Conservation (phyloP, 192 early-diverging fungal genomes). For the Linnemannia hyalina region DNA sequence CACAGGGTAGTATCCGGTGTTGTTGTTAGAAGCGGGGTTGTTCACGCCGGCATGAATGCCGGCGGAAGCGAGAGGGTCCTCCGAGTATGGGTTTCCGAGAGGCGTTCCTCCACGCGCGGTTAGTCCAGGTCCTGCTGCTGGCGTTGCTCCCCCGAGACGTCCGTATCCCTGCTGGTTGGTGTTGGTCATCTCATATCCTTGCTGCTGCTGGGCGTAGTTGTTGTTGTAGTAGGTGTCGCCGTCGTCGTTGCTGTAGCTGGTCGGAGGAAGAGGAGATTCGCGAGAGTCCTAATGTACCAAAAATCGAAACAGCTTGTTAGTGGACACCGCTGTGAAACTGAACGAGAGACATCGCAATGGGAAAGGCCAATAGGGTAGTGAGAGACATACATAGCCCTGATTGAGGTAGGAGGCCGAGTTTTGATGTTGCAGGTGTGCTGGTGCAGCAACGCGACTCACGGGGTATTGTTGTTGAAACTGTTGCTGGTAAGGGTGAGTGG, state of each 20-base stretch:
- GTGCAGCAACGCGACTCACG: background rate
- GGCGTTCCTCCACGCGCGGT: background rate
- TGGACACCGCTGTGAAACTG: background rate
- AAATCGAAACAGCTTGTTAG: background rate
- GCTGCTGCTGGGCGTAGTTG: constrained; percentile 26
- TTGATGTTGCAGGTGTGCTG: background rate
- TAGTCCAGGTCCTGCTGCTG: background rate
- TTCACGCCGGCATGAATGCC: background rate
- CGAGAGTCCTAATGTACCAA: background rate
- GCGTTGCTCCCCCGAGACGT: background rate
- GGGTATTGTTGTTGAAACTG: constrained; percentile 4
- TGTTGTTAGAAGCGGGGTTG: background rate
- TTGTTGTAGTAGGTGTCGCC: constrained; percentile 35
- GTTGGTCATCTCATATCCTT: constrained; percentile 20
- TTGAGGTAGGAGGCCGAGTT: constrained; percentile 14
- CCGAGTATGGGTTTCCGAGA: background rate
- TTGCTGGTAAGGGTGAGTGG: constrained; percentile 27
- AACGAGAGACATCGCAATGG: background rate
- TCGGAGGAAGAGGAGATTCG: constrained; percentile 4
- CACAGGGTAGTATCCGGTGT: background rate
- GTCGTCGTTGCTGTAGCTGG: background rate
- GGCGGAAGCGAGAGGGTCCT: background rate
- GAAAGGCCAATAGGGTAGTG: background rate
- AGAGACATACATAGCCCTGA: constrained; percentile 14
- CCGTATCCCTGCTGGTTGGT: background rate